Evolutionary conservation across 495 filamentous ascomycete species (phyloP), one percentile per base, ranked within the genome.

Genomic region (Letharia lupina): DNA sequence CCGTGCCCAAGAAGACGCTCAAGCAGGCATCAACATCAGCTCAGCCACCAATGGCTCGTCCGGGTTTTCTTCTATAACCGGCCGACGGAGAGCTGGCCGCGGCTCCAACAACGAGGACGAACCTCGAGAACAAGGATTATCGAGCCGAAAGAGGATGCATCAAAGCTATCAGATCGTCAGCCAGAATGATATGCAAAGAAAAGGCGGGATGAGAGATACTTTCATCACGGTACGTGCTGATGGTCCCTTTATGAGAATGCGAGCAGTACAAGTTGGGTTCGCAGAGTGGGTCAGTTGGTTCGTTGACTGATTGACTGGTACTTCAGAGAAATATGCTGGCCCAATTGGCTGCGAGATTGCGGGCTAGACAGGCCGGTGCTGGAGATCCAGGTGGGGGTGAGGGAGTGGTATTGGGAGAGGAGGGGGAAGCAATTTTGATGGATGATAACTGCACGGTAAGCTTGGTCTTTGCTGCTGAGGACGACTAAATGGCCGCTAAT

Each of bases 111-210:
- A 33, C 31, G 66, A 64, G 35, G 67, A 40, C 33, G 65, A 60
- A 40, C 64, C 66, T 3, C 68, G 72, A 23, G 67, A 69, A 65
- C 60, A 72, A 61, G 85, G 86, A 1, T 74, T 88, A 11, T 68
- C 75, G 47, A 88, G 83, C 63, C 72, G 83, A 39, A 86, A 84
- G 66, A 76, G 84, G 13, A 79, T 90, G 72, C 78, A 86, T 13
- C 74, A 87, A 42, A 81, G 80, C 63, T 88, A 90, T 61, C 74
- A 78, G 62, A 91, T 91, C 68, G 84, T 81, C 68, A 81, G 76
- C 63, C 80, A 86, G 71, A 91, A 90, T 70, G 86, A 89, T 70
- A 77, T 81, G 42, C 79, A 86, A 60, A 79, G 86, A 61, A 81
- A 79, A 68, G 85, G 82, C 5, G 86, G 87, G 13, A 78, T 86